Base-by-base conservation (phyloP, 345 rosid genomes). In the Hibiscus trionum region DNA sequence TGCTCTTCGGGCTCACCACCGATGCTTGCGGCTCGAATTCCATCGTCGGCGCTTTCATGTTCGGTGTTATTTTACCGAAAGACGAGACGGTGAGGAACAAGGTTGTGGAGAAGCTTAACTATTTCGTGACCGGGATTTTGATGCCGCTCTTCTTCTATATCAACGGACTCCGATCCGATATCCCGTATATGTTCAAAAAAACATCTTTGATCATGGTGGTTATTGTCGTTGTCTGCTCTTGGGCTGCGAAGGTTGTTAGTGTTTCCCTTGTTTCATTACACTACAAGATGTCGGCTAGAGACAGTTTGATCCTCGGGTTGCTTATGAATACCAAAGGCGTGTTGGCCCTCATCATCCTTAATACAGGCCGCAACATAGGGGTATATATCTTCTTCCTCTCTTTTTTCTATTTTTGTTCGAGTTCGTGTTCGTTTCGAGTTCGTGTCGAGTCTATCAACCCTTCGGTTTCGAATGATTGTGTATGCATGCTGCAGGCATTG, bases 281-380 rank as follows among this genome's bases (percentile, higher is more conserved):
- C 19, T 58, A 64, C 77, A 73, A 72, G 15, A 69, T 81, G 76
- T 72, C 84, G 4, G 4, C 7, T 16, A 49, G 2, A 49, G 55
- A 49, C n/a, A 49, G 55, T 2, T 10, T 83, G 0, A 78, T 85
- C 21, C 73, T 88, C 8, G 93, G 90, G 5, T 70, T 79, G 6
- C 85, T 90, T 52, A 84, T 88, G 91, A 90, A 88, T 83, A 84
- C 90, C 14, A 88, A 88, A 74, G 96, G 96, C 10, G 77, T 87
- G 19, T 50, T 87, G 77, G 79, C 88, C 11, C 60, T 90, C 21
- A 79, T 90, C 5, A 16, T 83, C 60, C 61, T 90, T 24, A 86
- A 87, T 46, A 66, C 79, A 1, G 93, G 87, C 21, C 84, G 88
- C 24, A 79, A 84, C 72, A 69, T 52, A 17, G 9, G 66, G 83